phyloP scores from a whole-genome alignment of 202 grass and related monocot species.

The Zizania palustris region DNA sequence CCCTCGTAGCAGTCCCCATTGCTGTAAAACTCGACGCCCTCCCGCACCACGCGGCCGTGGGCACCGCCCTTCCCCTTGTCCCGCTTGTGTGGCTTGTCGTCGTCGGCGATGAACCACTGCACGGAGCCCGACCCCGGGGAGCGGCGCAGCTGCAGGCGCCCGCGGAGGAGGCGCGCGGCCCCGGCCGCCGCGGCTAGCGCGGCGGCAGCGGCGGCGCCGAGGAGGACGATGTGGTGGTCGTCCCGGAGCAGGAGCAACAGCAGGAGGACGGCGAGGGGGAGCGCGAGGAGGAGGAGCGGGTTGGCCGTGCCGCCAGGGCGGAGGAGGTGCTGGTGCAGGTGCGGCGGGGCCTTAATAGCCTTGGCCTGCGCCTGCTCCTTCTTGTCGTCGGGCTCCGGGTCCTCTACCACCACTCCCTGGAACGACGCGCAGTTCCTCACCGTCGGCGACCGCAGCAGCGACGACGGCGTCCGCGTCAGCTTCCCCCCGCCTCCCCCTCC shows the following conservation, averaged over 20 bases:
- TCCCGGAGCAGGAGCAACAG: conserved; percentile 41
- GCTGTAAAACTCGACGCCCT: conserved; percentile 67
- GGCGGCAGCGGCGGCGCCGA: conserved; percentile 31
- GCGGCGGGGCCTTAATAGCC: conserved; percentile 24
- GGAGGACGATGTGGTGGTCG: conserved; percentile 38
- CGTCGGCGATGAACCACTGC: conserved; percentile 63
- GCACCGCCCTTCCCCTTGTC: conserved; percentile 2
- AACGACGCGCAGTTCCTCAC: conserved; percentile 50
- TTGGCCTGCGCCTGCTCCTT: conserved; percentile 34
- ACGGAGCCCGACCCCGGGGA: conserved; percentile 40
- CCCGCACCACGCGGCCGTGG: conserved; percentile 38
- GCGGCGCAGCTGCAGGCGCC: background rate
- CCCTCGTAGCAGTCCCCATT: conserved; percentile 83
- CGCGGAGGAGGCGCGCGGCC: conserved; percentile 33
- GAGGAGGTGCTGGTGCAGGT: conserved; percentile 24
- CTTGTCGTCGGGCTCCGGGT: conserved; percentile 51
- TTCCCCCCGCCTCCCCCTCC: conserved; percentile 45
- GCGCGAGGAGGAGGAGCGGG: conserved; percentile 1
- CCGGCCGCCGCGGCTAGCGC: conserved; percentile 31
- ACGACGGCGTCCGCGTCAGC: conserved; percentile 68
- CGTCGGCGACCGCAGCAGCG: conserved; percentile 68
- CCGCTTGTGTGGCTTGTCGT: background rate
- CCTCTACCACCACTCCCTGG: conserved; percentile 42
- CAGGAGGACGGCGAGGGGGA: conserved; percentile 18
- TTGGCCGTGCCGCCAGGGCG: conserved; percentile 6